Conservation (phyloP, 2,329 filamentous ascomycete species). For the Xylaria sp. region DNA sequence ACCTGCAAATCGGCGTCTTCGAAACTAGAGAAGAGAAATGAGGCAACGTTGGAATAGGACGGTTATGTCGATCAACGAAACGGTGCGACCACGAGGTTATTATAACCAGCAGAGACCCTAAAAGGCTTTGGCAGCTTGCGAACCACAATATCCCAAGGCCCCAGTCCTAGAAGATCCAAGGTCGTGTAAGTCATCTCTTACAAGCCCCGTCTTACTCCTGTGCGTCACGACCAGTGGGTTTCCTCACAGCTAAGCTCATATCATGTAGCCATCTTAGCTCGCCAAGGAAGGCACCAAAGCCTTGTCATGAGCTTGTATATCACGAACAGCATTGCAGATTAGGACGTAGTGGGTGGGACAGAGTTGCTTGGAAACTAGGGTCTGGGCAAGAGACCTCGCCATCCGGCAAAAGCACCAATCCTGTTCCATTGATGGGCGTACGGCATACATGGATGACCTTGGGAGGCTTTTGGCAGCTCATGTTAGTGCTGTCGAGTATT, state of each 20-base stretch:
- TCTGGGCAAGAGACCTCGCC: slow-evolving; percentile 32
- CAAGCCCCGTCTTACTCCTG: slow-evolving; percentile 28
- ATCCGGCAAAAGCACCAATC: slow-evolving; percentile 37
- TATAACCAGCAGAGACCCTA: slow-evolving; percentile 18
- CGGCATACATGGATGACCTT: slow-evolving; percentile 10
- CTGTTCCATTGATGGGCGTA: slow-evolving; percentile 6
- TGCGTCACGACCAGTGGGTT: slow-evolving; percentile 25
- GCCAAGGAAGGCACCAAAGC: slow-evolving; percentile 28
- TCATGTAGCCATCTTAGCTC: slow-evolving; percentile 5
- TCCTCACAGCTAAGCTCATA: slow-evolving; percentile 30
- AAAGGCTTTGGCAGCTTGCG: slow-evolving; percentile 14
- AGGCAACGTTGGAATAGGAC: slow-evolving; percentile 11
- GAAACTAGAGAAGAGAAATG: slow-evolving; percentile 23
- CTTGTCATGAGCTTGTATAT: slow-evolving; percentile 33
- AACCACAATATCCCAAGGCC: background rate
- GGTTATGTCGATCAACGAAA: slow-evolving; percentile 16
- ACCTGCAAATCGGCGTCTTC: slow-evolving; percentile 28
- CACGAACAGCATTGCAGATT: slow-evolving; percentile 17
- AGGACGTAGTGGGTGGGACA: slow-evolving; percentile 12
- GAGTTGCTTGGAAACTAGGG: slow-evolving; percentile 30
- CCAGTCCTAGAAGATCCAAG: background rate
- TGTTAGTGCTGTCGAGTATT: slow-evolving; percentile 5
- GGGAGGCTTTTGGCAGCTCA: slow-evolving; percentile 9
- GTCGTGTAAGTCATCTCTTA: slow-evolving; percentile 13
- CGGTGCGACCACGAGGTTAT: slow-evolving; percentile 32